Base-by-base conservation (phyloP, 768 basidiomycete genomes). In the Flagelloscypha sp. region DNA sequence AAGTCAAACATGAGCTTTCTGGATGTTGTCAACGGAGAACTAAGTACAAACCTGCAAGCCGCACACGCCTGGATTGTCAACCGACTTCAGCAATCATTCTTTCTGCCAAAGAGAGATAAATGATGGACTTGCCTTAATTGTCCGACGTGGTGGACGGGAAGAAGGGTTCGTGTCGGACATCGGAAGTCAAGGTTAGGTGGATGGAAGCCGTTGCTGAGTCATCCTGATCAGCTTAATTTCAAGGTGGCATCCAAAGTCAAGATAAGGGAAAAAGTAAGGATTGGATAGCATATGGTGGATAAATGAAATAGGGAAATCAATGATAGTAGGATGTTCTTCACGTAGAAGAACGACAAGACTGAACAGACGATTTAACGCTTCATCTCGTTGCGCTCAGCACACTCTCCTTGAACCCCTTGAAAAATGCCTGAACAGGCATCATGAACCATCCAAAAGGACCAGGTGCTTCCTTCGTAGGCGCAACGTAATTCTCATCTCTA, bases 51-150 rank as follows among this genome's bases (percentile, higher is more conserved):
- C 75, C 75, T 74, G 66, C 75, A 77, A 33, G 62, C 71, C 9
- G 73, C 70, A 54, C 75, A 77, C 27, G 75, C 75, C 75, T 76
- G n/a, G n/a, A n/a, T n/a, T n/a, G n/a, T n/a, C n/a, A n/a, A n/a
- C n/a, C n/a, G n/a, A n/a, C n/a, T n/a, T n/a, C n/a, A n/a, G n/a
- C n/a, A n/a, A n/a, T n/a, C n/a, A n/a, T n/a, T n/a, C n/a, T n/a
- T n/a, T n/a, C n/a, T n/a, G n/a, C n/a, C n/a, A n/a, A n/a, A n/a
- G n/a, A n/a, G n/a, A n/a, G n/a, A n/a, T n/a, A n/a, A n/a, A n/a
- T n/a, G n/a, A n/a, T n/a, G n/a, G n/a, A n/a, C n/a, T n/a, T n/a
- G n/a, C n/a, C n/a, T n/a, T n/a, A n/a, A n/a, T n/a, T n/a, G n/a
- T n/a, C n/a, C n/a, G n/a, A n/a, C n/a, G n/a, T n/a, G n/a, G n/a